Conservation (phyloP, 2,329 filamentous ascomycete species). For the Colletotrichum magnum region DNA sequence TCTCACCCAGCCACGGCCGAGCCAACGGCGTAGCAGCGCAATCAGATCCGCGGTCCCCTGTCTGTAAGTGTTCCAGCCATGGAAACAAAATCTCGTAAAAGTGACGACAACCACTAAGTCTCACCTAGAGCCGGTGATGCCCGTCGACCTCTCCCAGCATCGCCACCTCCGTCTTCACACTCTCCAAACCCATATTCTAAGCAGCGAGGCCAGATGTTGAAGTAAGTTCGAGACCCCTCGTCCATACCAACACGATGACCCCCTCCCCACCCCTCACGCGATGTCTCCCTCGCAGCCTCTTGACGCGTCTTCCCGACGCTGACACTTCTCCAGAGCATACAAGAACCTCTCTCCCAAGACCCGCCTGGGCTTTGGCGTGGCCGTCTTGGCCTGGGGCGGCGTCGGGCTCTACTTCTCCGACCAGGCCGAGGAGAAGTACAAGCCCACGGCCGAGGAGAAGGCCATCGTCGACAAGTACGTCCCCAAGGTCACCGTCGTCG, state of each 20-base stretch:
- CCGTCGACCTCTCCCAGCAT: too few relatives aligned
- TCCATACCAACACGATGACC: neutral
- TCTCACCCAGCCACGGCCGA: slow-evolving; percentile 2
- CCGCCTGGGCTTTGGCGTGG: slow-evolving; percentile 79
- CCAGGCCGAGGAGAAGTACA: slow-evolving; percentile 78
- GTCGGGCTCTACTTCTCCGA: slow-evolving; percentile 82
- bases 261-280: neutral
- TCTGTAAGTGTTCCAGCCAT: too few relatives aligned
- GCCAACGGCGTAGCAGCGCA: neutral
- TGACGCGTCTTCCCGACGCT: neutral
- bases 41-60: too few relatives aligned
- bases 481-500: slow-evolving; percentile 74
- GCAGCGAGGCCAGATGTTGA: slow-evolving; percentile 26
- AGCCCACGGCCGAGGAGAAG: slow-evolving; percentile 80
- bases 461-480: slow-evolving; percentile 72
- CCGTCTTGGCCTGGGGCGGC: slow-evolving; percentile 82
- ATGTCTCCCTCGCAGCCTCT: too few relatives aligned
- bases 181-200: too few relatives aligned
- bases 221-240: slow-evolving; percentile 36
- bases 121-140: too few relatives aligned
- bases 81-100: too few relatives aligned
- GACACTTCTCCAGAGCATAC: slow-evolving; percentile 70
- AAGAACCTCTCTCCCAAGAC: slow-evolving; percentile 79
- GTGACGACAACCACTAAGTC: too few relatives aligned
- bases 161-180: too few relatives aligned